Base-by-base conservation (phyloP, 305 asterid species). In the Coffea humblotiana region DNA sequence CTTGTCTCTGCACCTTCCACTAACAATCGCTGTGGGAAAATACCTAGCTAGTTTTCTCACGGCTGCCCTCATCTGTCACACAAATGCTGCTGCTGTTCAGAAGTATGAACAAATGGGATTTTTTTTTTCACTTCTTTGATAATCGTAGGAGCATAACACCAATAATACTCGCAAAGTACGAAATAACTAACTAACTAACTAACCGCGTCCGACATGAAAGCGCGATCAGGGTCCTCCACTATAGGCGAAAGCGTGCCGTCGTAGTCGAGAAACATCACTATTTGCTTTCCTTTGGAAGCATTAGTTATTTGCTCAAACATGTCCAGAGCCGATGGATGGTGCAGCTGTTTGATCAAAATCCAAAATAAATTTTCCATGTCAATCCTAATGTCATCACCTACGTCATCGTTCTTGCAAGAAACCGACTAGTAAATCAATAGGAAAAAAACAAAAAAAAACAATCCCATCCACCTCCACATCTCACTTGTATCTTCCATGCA, bases 181-280 rank as follows among this genome's bases (percentile, higher is more conserved):
- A 40, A 48, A 2, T 9, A 48, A 48, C 13, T 48, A 12, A 48
- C 52, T 48, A 48, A 48, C 51, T 47, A 47, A 47, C 52, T 60
- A 60, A 95, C 99, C 91, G 92, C 80, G 3, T 89, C 91, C 25
- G 98, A 90, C 97, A 96, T 94, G 90, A 88, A 94, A 79, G 98
- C 99, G 72, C 82, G 87, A 80, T 96, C 97, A 4, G 99, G 97
- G 77, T 96, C 97, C 15, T 90, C 96, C 0, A 96, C 98, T 2
- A 96, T 96, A n/a, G 99, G 99, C 0, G 98, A 96, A 35, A 94
- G 98, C 0, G 99, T 96, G 79, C 99, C 99, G 56, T 96, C 99
- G 76, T 96, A 96, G 80, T 96, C 99, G 37, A 96, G 48, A 78
- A 96, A 96, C 99, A 96, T 94, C 47, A 94, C 94, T 7, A 94